Conservation (phyloP, 2,329 filamentous ascomycete genomes). For the Escovopsis weberi region DNA sequence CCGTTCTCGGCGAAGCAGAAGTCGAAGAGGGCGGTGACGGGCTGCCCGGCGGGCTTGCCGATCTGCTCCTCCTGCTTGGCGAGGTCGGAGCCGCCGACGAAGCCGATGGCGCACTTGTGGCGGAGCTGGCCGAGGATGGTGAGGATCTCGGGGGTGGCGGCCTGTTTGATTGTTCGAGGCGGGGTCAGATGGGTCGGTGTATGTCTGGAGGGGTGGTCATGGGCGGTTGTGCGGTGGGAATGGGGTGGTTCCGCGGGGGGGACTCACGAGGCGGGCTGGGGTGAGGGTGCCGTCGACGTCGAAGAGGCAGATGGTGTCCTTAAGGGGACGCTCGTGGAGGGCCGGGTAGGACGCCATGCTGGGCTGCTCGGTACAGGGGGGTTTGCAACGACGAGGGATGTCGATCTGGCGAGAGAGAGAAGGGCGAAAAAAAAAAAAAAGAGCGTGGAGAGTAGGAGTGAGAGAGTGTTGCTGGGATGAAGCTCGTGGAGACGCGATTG, state of each 20-base stretch:
- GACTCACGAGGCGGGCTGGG: conserved; percentile 57
- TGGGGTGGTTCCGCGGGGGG: background rate
- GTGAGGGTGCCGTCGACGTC: conserved; percentile 93
- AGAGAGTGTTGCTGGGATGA: background rate
- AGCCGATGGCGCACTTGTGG: conserved; percentile 78
- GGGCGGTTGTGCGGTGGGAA: no score
- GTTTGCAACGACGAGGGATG: conserved; percentile 25
- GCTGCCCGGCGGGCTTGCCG: conserved; percentile 43
- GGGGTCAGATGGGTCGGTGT: background rate
- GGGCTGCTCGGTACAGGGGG: no score
- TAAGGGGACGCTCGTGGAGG: conserved; percentile 69
- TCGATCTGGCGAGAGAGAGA: background rate
- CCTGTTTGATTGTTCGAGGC: conserved; percentile 24
- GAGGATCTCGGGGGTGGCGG: conserved; percentile 68
- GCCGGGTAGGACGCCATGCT: conserved; percentile 43
- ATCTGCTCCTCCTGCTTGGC: conserved; percentile 94
- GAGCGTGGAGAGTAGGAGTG: background rate
- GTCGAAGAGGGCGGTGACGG: conserved; percentile 83
- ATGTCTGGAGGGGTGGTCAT: no score
- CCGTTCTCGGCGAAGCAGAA: conserved; percentile 98
- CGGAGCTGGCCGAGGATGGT: conserved; percentile 64
- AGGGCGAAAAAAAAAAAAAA: background rate
- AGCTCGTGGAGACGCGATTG: conserved; percentile 1
- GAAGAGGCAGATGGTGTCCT: conserved; percentile 90
- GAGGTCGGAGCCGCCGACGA: conserved; percentile 84